Percentiles rank a stretch among this genome's conserved stretches.
Evolutionary conservation across 23 red algal species (phyloP).

Genomic region (Gracilaria vermiculophylla): DNA sequence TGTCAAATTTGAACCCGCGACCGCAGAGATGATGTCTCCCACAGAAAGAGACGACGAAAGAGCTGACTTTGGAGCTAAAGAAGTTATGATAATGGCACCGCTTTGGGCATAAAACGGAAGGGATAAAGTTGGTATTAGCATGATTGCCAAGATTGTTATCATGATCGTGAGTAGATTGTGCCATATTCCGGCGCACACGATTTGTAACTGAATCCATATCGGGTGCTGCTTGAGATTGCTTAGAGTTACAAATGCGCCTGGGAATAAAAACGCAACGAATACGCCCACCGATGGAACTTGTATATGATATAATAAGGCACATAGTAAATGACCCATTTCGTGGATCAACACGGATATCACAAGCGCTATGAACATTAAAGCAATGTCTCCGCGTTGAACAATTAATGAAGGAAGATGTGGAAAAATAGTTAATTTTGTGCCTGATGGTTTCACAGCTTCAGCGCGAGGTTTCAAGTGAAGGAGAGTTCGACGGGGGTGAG

Average conservation of each 20-base stretch:
- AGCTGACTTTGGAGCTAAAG: conserved; percentile 2
- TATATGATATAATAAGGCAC: conserved; percentile 27
- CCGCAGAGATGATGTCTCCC: conserved; percentile 41
- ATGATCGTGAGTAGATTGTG: conserved; percentile 50
- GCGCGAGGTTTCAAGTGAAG: not conserved
- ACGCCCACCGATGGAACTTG: conserved; percentile 40
- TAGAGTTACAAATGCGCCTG: conserved; percentile 70
- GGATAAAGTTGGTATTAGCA: conserved; percentile 17
- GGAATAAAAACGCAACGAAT: conserved; percentile 65
- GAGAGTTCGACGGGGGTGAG: not conserved
- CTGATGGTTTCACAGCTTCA: not conserved
- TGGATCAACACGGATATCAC: conserved; percentile 44
- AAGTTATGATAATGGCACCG: conserved; percentile 36
- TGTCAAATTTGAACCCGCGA: not conserved
- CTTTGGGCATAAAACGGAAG: not conserved
- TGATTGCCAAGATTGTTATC: not conserved
- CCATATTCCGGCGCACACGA: conserved; percentile 74
- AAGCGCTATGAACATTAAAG: conserved; percentile 35
- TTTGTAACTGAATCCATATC: not conserved
- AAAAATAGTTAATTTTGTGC: not conserved
- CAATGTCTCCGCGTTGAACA: conserved; percentile 7
- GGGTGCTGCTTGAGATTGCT: not conserved
- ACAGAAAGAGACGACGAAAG: not conserved
- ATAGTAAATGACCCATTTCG: conserved; percentile 73
- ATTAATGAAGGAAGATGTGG: conserved; percentile 29